Base-by-base conservation (phyloP, 1,139 yeast genomes). In the Kazachstania sp. region DNA sequence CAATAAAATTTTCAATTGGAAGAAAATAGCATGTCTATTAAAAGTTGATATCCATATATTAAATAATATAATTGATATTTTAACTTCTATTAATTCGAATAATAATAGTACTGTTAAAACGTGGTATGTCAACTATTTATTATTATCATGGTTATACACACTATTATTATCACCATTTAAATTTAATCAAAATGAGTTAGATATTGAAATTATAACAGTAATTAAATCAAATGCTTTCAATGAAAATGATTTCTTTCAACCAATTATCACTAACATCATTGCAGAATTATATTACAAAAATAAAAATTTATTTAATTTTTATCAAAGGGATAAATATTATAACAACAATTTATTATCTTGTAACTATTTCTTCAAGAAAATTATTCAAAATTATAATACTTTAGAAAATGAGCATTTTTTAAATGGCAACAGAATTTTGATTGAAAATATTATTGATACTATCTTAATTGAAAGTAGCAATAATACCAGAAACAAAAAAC, bases 141-240 rank as follows among this genome's bases (percentile, higher is more conserved):
- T 81, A 40, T 65, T 87, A n/a, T 67, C 85, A 7, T 88, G 96
- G 95, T 68, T 86, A 15, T 74, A 84, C 0, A 78, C 82, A 29
- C 66, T 87, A 18, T 75, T 80, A 0, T 66, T 85, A 34, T 79
- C 81, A 0, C 97, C 97, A 0, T 88, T 88, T 59, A 72, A 75
- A 3, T 68, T 88, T 0, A 59, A 67, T 0, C 26, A 34, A 35
- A 67, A 83, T 40, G 68, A 68, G 13, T 52, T 55, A 0, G 60
- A 64, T 7, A 56, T 85, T 0, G 23, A 30, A 72, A 68, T 47
- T 44, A 55, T 53, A 73, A 8, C 72, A 74, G 2, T 26, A 54
- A 18, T 39, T 43, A 2, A 66, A 60, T 76, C 38, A 66, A 66
- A 15, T 11, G 2, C 16, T 1, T 36, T 29, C 28, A 44, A 63